A percentile compares a stretch with the other conserved stretches of the same genome.
phyloP scores from a whole-genome alignment of 2,329 filamentous ascomycete species.

The Kalmusia sp. region DNA sequence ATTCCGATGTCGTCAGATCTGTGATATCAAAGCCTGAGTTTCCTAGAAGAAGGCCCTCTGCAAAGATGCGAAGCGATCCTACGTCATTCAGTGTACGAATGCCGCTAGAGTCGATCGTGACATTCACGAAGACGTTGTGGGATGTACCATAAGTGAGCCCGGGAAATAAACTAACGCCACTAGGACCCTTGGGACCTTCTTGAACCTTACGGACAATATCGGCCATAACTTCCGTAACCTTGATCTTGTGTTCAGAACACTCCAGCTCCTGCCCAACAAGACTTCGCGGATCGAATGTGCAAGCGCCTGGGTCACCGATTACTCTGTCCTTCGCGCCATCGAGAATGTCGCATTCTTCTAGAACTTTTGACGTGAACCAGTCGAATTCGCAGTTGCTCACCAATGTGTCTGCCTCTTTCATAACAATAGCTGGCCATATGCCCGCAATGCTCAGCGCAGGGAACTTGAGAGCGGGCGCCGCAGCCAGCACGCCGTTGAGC shows the following conservation, averaged over 20 bases:
- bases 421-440: slow-evolving; percentile 29
- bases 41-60: not conserved
- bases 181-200: not conserved
- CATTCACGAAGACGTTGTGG: not conserved
- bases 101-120: not conserved
- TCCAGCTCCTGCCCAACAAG: slow-evolving; percentile 10
- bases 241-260: slow-evolving; percentile 5
- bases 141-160: not conserved
- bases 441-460: slow-evolving; percentile 13
- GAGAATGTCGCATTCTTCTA: slow-evolving; percentile 29
- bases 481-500: slow-evolving; percentile 39
- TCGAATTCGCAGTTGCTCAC: slow-evolving; percentile 32
- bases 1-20: not conserved
- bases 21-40: slow-evolving; percentile 9
- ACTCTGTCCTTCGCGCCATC: slow-evolving; percentile 35
- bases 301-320: slow-evolving; percentile 25
- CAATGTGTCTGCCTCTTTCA: slow-evolving; percentile 22
- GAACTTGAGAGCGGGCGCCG: slow-evolving; percentile 33
- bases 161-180: not conserved
- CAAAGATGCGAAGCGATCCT: not conserved
- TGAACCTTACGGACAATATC: not conserved
- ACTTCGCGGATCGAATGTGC: slow-evolving; percentile 27
- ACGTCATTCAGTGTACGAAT: slow-evolving; percentile 8
- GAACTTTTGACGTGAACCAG: slow-evolving; percentile 20
- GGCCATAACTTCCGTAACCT: not conserved